These are phyloP conservation scores for Aspergillus puulaauensis DNA, from an alignment of 2,329 filamentous ascomycete genomes.

Conservation along the genomic window DNA sequence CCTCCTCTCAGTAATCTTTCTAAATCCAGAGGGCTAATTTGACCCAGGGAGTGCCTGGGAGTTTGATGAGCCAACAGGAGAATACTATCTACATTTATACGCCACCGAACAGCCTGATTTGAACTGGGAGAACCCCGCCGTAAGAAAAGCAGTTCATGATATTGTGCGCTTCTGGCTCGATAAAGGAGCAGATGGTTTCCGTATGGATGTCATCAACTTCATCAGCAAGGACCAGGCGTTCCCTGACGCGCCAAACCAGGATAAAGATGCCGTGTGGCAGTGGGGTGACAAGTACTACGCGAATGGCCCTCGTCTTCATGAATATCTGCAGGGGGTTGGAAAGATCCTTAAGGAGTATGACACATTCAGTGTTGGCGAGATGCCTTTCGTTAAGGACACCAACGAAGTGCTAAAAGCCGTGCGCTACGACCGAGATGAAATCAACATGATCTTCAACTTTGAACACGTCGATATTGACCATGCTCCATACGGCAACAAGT, in stretches of 20 bases:
- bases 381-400: constrained; percentile 52
- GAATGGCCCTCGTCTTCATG: constrained; percentile 60
- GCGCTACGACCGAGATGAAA: constrained; percentile 55
- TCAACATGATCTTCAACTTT: constrained; percentile 74
- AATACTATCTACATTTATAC: constrained; percentile 78
- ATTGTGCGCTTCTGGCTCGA: constrained; percentile 79
- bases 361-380: constrained; percentile 61
- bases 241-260: constrained; percentile 43
- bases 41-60: constrained; percentile 45
- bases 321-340: constrained; percentile 57
- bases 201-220: constrained; percentile 74
- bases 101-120: constrained; percentile 75
- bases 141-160: constrained; percentile 68
- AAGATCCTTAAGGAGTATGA: constrained; percentile 56
- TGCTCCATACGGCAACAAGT: constrained; percentile 49
- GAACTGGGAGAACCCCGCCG: constrained; percentile 76
- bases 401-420: constrained; percentile 56
- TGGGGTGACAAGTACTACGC: constrained; percentile 48
- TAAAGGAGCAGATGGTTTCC: constrained; percentile 69
- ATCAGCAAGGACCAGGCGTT: constrained; percentile 64
- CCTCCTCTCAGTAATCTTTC: not conserved
- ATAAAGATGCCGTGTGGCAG: constrained; percentile 24
- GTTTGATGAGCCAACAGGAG: constrained; percentile 68
- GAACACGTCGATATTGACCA: constrained; percentile 64
- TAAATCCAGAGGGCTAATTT: constrained; percentile 14